Conservation (phyloP, 306 rosid species). For the Pterocarpus macrocarpus region DNA sequence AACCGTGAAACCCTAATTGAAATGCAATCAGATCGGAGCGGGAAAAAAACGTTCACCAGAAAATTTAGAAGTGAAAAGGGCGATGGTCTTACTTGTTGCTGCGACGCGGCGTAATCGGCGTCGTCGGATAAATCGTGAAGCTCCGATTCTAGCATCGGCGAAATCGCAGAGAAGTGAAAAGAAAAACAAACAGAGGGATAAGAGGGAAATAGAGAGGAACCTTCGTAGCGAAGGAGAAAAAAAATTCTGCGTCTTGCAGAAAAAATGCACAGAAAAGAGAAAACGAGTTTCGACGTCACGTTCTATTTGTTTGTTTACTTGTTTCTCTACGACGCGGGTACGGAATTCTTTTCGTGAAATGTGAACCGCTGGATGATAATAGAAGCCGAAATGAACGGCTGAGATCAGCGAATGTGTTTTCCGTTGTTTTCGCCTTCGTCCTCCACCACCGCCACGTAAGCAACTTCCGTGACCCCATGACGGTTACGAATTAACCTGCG, state of each 20-base stretch:
- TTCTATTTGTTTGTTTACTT: not conserved
- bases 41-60: not conserved
- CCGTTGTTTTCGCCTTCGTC: not conserved
- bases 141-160: constrained; percentile 84
- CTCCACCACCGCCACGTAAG: not conserved
- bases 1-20: constrained; percentile 47
- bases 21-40: constrained; percentile 21
- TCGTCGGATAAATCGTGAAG: constrained; percentile 94
- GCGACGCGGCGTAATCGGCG: constrained; percentile 95
- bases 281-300: constrained; percentile 19
- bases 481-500: too few species aligned
- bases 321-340: constrained; percentile 44
- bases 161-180: constrained; percentile 20
- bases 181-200: not conserved
- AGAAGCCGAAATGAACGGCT: constrained; percentile 27
- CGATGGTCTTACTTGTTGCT: constrained; percentile 68
- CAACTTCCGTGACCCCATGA: not conserved
- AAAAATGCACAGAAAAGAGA: constrained; percentile 14
- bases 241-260: constrained; percentile 13
- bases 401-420: constrained; percentile 4
- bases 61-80: constrained; percentile 25
- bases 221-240: constrained; percentile 52
- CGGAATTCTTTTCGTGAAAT: not conserved
- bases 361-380: constrained; percentile 21
- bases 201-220: constrained; percentile 13